Percentiles rank a stretch among this genome's conserved stretches.
These are phyloP conservation scores for Betula pendula DNA, from an alignment of 306 rosid species.

Conservation along the genomic window DNA sequence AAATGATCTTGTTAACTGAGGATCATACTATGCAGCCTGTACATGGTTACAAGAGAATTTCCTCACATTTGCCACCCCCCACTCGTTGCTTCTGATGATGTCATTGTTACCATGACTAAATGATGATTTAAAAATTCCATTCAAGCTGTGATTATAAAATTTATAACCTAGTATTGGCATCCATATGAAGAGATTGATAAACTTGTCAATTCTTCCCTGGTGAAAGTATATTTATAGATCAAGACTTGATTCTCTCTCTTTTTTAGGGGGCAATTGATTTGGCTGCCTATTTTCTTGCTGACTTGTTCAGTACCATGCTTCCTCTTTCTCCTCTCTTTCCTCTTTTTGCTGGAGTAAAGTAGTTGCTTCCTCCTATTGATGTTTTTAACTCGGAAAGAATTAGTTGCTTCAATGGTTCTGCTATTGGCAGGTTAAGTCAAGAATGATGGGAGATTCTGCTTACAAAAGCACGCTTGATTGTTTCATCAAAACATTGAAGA, in stretches of 20 bases:
- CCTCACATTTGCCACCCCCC: not conserved
- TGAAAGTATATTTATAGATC: not conserved
- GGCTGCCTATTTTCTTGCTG: not conserved
- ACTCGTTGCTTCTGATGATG: not conserved
- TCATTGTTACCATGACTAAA: not conserved
- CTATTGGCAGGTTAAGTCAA: slow-evolving; percentile 81
- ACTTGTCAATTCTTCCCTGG: not conserved
- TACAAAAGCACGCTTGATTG: slow-evolving; percentile 93
- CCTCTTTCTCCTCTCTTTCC: not conserved
- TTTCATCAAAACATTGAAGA: slow-evolving; percentile 79
- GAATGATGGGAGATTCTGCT: slow-evolving; percentile 96
- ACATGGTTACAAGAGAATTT: not conserved
- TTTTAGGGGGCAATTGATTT: not conserved
- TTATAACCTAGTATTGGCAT: not conserved
- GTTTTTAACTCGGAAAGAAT: slow-evolving; percentile 10
- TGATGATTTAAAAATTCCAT: not conserved
- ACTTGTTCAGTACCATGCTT: not conserved
- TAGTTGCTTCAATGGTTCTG: slow-evolving; percentile 12
- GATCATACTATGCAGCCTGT: slow-evolving; percentile 1
- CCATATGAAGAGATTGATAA: not conserved
- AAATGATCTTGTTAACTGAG: slow-evolving; percentile 3
- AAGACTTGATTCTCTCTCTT: not conserved
- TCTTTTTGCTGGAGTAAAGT: not conserved
- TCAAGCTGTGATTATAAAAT: not conserved
- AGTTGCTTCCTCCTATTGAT: slow-evolving; percentile 18